phyloP scores from a whole-genome alignment of 352 stramenopile genomes.

The Phytophthora hybrid region DNA sequence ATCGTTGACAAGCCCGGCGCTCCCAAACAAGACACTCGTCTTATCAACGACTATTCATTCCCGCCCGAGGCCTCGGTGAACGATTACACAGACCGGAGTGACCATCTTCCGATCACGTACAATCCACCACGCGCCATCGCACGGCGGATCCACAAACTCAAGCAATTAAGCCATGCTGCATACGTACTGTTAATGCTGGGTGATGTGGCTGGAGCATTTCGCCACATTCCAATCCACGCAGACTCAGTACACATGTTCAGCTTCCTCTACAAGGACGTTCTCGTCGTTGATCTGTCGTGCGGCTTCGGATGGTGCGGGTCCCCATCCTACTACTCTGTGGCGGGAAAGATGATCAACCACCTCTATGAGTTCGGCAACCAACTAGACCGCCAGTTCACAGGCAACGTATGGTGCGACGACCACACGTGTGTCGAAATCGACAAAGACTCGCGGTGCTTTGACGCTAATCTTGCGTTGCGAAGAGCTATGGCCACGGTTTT shows the following conservation, averaged over 20 bases:
- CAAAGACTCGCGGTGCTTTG: conserved; percentile 5
- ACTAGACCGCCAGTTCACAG: not conserved
- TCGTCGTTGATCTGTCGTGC: conserved; percentile 36
- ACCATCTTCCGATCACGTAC: conserved; percentile 25
- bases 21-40: conserved; percentile 5
- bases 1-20: conserved; percentile 12
- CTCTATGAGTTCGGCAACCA: conserved; percentile 11
- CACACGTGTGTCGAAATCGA: conserved; percentile 38
- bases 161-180: not conserved
- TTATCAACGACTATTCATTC: conserved; percentile 32
- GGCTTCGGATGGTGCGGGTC: too few species aligned
- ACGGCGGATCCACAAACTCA: conserved; percentile 16
- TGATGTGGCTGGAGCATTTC: conserved; percentile 39
- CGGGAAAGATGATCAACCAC: conserved; percentile 27
- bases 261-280: conserved; percentile 13
- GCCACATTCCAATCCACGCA: conserved; percentile 33
- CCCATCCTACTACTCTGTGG: conserved; percentile 33
- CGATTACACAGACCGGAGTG: conserved; percentile 31
- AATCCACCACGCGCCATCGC: conserved; percentile 28
- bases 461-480: conserved; percentile 27
- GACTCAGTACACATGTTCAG: conserved; percentile 23
- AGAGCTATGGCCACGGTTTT: too few species aligned
- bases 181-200: conserved; percentile 31
- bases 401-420: conserved; percentile 42
- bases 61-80: conserved; percentile 24